Evolutionary conservation across 371 early-diverging fungal genomes (phyloP).

Genomic region (Syncephalastrum sp.): DNA sequence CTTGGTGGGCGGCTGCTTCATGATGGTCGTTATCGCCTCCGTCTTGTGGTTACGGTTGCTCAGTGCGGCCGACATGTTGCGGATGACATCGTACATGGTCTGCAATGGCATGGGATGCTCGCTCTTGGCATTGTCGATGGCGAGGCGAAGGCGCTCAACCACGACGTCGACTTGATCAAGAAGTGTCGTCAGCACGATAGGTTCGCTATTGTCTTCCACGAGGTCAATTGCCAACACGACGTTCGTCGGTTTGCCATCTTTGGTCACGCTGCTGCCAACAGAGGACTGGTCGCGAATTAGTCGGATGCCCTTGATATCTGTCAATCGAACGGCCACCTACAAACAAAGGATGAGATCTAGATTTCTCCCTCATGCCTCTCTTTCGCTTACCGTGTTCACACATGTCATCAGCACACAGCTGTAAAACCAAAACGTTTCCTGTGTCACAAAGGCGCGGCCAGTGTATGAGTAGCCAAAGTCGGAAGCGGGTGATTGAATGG

Average conservation of each 20-base stretch:
- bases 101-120: conserved; percentile 36
- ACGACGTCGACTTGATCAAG: conserved; percentile 43
- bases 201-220: conserved; percentile 17
- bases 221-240: conserved; percentile 39
- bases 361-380: neutral
- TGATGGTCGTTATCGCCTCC: conserved; percentile 29
- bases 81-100: conserved; percentile 39
- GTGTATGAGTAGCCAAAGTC: conserved; percentile 40
- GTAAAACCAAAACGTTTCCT: conserved; percentile 50
- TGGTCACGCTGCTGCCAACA: conserved; percentile 11
- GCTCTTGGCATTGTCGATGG: conserved; percentile 40
- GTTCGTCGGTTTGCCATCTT: conserved; percentile 30
- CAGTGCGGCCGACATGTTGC: conserved; percentile 35
- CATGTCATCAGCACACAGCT: conserved; percentile 45
- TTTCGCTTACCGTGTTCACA: conserved; percentile 34
- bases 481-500: conserved; percentile 27
- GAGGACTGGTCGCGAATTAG: conserved; percentile 39
- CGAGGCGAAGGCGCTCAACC: conserved; percentile 36
- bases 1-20: conserved; percentile 19
- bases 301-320: conserved; percentile 35
- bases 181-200: conserved; percentile 35
- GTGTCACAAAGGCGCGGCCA: conserved; percentile 44
- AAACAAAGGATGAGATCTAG: neutral
- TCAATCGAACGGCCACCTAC: conserved; percentile 31
- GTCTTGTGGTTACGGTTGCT: conserved; percentile 26